Conservation (phyloP, 2,329 filamentous ascomycete species). For the Alternaria atra region DNA sequence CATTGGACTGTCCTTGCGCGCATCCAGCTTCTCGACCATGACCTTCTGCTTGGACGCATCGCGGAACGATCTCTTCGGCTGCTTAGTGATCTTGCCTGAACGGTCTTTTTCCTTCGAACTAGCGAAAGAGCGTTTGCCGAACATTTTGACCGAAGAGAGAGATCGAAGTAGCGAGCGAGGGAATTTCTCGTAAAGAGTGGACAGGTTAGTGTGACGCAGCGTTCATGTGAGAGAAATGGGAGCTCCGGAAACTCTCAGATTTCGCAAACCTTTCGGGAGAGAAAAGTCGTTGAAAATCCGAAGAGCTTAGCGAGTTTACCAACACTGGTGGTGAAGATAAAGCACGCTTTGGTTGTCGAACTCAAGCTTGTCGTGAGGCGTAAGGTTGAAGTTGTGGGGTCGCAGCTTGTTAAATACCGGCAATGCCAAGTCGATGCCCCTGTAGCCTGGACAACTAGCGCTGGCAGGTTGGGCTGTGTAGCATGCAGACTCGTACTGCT, state of each 20-base stretch:
- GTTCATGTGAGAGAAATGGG: constrained; percentile 55
- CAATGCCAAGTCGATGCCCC: constrained; percentile 41
- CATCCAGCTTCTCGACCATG: constrained; percentile 77
- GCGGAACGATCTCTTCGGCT: constrained; percentile 77
- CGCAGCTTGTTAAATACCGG: constrained; percentile 42
- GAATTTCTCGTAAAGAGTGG: constrained; percentile 60
- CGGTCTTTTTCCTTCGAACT: constrained; percentile 80
- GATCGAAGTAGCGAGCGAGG: constrained; percentile 51
- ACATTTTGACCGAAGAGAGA: constrained; percentile 71
- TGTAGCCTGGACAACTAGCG: constrained; percentile 38
- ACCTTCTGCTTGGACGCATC: constrained; percentile 76
- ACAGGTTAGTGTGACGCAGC: constrained; percentile 62
- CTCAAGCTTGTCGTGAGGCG: constrained; percentile 53
- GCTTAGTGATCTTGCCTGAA: constrained; percentile 86
- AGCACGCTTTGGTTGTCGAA: constrained; percentile 53
- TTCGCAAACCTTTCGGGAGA: constrained; percentile 43
- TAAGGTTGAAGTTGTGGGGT: constrained; percentile 40
- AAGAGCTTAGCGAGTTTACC: constrained; percentile 49
- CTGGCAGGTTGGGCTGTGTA: constrained; percentile 44
- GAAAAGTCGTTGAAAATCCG: constrained; percentile 46
- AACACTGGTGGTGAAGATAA: constrained; percentile 46
- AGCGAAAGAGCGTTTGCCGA: constrained; percentile 84
- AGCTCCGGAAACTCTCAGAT: constrained; percentile 63
- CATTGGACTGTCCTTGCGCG: constrained; percentile 65
- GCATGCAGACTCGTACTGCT: constrained; percentile 17